Percentiles rank a stretch among this genome's conserved stretches.
Evolutionary conservation across 129 eudicot genomes (phyloP).

Genomic region (Flaveria brownii): DNA sequence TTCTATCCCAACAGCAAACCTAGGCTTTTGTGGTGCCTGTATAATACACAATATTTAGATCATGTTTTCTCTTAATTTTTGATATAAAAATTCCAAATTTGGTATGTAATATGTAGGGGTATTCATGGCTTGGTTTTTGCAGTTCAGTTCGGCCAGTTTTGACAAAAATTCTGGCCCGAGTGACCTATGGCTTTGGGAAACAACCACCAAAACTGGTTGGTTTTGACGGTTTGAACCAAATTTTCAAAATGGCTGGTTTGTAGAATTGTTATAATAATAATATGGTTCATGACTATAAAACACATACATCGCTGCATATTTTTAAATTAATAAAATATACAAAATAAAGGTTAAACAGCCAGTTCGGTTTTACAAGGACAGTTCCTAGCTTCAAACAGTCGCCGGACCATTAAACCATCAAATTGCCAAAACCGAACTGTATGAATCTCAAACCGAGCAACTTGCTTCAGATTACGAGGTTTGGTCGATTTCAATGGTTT

Average conservation of each 20-base stretch:
- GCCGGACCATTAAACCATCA: background rate
- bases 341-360: background rate
- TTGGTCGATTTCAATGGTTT: background rate
- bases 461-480: background rate
- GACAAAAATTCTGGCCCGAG: background rate
- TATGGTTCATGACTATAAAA: background rate
- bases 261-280: background rate
- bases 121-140: background rate
- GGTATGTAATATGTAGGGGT: background rate
- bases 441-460: background rate
- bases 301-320: background rate
- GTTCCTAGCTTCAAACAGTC: background rate
- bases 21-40: constrained; percentile 60
- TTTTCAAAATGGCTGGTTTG: background rate
- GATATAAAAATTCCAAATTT: constrained; percentile 17
- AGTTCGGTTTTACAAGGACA: background rate
- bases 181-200: background rate
- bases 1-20: constrained; percentile 35
- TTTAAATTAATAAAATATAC: background rate
- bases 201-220: background rate
- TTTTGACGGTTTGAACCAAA: background rate
- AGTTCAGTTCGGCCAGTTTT: background rate
- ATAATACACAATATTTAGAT: constrained; percentile 22
- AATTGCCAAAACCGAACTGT: background rate
- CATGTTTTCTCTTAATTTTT: background rate